Percentiles rank a stretch among this genome's conserved stretches.
These are phyloP conservation scores for Aurifilum marmelostoma DNA, from an alignment of 2,329 filamentous ascomycete genomes.

Conservation along the genomic window DNA sequence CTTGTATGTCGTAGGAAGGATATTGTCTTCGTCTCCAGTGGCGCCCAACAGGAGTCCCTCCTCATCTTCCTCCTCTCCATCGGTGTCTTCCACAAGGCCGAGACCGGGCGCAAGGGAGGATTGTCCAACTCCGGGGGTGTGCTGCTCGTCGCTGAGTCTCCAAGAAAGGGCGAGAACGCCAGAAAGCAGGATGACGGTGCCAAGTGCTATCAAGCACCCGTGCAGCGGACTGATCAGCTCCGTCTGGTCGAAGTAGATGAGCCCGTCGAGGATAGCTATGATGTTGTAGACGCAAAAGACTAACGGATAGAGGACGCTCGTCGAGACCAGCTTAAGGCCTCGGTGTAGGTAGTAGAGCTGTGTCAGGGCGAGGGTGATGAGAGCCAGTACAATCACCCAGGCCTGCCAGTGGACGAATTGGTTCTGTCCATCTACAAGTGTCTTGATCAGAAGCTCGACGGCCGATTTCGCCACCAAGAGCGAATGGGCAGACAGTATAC, in stretches of 20 bases:
- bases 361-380: constrained; percentile 79
- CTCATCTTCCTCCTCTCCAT: constrained; percentile 61
- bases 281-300: constrained; percentile 99
- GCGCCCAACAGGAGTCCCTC: constrained; percentile 60
- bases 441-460: constrained; percentile 88
- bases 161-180: constrained; percentile 92
- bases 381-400: constrained; percentile 84
- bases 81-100: constrained; percentile 74
- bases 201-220: constrained; percentile 81
- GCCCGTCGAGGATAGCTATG: constrained; percentile 92
- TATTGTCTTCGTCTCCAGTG: constrained; percentile 47
- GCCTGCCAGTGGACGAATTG: constrained; percentile 96
- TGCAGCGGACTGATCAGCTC: constrained; percentile 75
- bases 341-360: constrained; percentile 96
- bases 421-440: constrained; percentile 82
- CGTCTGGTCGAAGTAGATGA: constrained; percentile 95
- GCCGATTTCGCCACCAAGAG: constrained; percentile 94
- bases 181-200: constrained; percentile 81
- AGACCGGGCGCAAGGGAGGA: constrained; percentile 81
- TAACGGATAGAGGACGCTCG: constrained; percentile 92
- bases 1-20: constrained; percentile 40
- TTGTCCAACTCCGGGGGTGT: constrained; percentile 61
- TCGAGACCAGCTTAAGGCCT: constrained; percentile 91
- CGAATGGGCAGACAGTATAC: constrained; percentile 90
- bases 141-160: constrained; percentile 82